Conservation (phyloP, 2,329 filamentous ascomycete genomes). For the Aspergillus novoparasiticus region DNA sequence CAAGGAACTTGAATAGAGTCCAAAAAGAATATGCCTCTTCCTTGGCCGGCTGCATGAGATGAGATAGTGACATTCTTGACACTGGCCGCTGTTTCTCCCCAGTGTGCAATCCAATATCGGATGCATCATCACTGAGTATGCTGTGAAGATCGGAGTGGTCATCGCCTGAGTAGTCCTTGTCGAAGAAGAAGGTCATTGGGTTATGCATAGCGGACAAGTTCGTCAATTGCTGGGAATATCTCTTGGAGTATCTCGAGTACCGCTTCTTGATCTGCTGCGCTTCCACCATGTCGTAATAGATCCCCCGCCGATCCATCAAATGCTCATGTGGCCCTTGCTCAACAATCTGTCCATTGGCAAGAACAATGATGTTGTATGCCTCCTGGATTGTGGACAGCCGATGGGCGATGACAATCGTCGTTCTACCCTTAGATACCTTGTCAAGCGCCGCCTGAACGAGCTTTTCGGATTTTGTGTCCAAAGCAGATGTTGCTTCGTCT, state of each 20-base stretch:
- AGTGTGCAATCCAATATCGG: conserved; percentile 13
- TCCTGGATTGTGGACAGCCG: conserved; percentile 75
- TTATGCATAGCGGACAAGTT: neutral
- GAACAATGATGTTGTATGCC: conserved; percentile 59
- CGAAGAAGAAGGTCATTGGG: conserved; percentile 15
- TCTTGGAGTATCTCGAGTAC: neutral
- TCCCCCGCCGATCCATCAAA: conserved; percentile 65
- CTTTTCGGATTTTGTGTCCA: conserved; percentile 89
- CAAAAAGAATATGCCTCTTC: conserved; percentile 54
- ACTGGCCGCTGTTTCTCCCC: neutral
- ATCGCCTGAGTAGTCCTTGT: conserved; percentile 8
- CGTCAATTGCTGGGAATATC: neutral
- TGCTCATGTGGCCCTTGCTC: conserved; percentile 83
- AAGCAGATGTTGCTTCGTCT: conserved; percentile 85
- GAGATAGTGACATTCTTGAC: conserved; percentile 14
- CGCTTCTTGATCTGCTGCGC: conserved; percentile 60
- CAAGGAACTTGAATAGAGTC: conserved; percentile 75
- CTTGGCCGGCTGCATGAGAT: conserved; percentile 30
- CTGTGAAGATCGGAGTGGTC: conserved; percentile 3
- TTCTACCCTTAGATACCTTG: conserved; percentile 77
- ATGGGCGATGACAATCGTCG: conserved; percentile 89
- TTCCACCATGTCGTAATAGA: conserved; percentile 78
- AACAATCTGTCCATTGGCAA: conserved; percentile 74
- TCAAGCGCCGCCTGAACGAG: conserved; percentile 88
- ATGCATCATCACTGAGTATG: conserved; percentile 13